phyloP scores from a whole-genome alignment of 768 basidiomycete genomes.

The Agaricus bisporus region DNA sequence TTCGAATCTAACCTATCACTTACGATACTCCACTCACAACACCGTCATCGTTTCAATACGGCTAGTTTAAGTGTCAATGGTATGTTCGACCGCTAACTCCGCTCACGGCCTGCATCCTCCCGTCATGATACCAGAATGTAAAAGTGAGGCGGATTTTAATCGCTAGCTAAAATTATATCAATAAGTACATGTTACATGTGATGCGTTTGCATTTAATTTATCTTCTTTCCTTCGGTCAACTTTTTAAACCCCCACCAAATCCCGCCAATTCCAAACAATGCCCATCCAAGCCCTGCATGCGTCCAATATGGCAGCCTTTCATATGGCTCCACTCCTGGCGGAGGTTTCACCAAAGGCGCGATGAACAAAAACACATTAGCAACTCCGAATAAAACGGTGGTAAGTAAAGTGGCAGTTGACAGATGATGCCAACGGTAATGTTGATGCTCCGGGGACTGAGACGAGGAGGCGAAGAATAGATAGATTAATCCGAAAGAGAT shows the following conservation, averaged over 20 bases:
- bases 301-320: constrained; percentile 45
- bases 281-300: constrained; percentile 24
- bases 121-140: too few relatives aligned
- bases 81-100: too few relatives aligned
- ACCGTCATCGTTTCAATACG: too few relatives aligned
- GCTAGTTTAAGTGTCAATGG: too few relatives aligned
- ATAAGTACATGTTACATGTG: too few relatives aligned
- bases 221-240: neutral
- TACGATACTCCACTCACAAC: too few relatives aligned
- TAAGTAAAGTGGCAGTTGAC: neutral
- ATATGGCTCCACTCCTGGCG: constrained; percentile 34
- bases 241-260: constrained; percentile 17
- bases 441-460: neutral
- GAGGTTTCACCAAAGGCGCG: constrained; percentile 43
- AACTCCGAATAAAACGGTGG: constrained; percentile 36
- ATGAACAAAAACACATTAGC: constrained; percentile 46
- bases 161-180: too few relatives aligned
- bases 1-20: too few relatives aligned
- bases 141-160: too few relatives aligned
- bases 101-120: too few relatives aligned
- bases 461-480: constrained; percentile 10
- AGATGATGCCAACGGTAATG: neutral
- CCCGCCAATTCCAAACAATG: constrained; percentile 23
- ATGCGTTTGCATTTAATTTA: neutral
- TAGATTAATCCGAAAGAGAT: constrained; percentile 43